phyloP scores from a whole-genome alignment of 768 basidiomycete genomes.

The Leccinum incarnatum region DNA sequence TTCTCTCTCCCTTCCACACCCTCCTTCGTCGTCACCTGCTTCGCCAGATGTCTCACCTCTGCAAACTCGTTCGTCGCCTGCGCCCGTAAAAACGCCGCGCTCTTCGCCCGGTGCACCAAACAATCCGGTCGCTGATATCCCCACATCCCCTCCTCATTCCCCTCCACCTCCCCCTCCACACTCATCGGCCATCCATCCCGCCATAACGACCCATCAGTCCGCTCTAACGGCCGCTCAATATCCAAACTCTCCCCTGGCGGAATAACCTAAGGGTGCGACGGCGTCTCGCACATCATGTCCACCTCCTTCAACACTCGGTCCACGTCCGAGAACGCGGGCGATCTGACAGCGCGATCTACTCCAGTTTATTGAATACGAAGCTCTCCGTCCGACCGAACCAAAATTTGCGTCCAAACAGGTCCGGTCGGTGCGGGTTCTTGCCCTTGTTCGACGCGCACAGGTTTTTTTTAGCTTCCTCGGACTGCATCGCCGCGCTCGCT shows the following conservation, averaged over 20 bases:
- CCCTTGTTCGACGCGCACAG: too few relatives aligned
- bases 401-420: too few relatives aligned
- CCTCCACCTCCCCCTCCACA: constrained; percentile 1
- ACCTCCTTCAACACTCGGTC: constrained; percentile 94
- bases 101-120: constrained; percentile 60
- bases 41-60: constrained; percentile 32
- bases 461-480: too few relatives aligned
- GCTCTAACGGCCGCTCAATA: constrained; percentile 46
- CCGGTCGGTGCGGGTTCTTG: too few relatives aligned
- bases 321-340: constrained; percentile 91
- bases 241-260: constrained; percentile 53
- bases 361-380: constrained; percentile 69
- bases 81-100: constrained; percentile 36
- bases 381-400: too few relatives aligned
- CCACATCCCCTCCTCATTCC: background rate
- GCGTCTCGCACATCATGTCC: constrained; percentile 93
- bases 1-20: too few relatives aligned
- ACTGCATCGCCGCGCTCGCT: too few relatives aligned
- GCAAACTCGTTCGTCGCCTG: constrained; percentile 72
- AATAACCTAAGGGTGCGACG: constrained; percentile 81
- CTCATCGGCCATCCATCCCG: constrained; percentile 56
- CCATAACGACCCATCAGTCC: constrained; percentile 70
- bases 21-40: too few relatives aligned
- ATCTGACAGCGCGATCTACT: constrained; percentile 87
- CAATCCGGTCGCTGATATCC: constrained; percentile 44